phyloP scores from a whole-genome alignment of 352 stramenopile species.

The Pythium apleroticum region DNA sequence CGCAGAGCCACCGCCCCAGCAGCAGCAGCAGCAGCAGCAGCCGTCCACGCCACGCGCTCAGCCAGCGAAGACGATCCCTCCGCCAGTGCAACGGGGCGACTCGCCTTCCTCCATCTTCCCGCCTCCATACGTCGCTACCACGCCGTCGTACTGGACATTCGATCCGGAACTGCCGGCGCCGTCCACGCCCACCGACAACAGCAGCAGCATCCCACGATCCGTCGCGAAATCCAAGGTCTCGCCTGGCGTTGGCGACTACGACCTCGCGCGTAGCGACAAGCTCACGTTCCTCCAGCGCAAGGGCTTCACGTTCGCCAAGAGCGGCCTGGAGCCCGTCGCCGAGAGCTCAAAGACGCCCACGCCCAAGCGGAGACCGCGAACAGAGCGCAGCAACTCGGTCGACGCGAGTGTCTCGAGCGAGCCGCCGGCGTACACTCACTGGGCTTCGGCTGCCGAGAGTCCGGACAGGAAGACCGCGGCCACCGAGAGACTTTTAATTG shows the following conservation, averaged over 20 bases:
- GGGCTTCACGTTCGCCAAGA: conserved; percentile 41
- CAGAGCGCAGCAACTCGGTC: neutral
- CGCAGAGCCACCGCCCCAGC: too few species aligned
- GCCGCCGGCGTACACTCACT: conserved; percentile 16
- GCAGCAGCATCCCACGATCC: conserved; percentile 15
- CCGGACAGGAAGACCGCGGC: conserved; percentile 1
- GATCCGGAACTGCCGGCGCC: conserved; percentile 25
- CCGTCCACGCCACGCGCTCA: neutral
- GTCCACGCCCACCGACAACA: conserved; percentile 16
- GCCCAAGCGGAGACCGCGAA: neutral
- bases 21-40: neutral
- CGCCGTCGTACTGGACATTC: conserved; percentile 30
- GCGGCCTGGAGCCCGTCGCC: conserved; percentile 8
- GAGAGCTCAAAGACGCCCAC: conserved; percentile 29
- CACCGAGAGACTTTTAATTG: neutral
- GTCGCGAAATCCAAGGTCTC: conserved; percentile 14
- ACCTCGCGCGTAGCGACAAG: conserved; percentile 44
- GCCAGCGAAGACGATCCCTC: conserved; percentile 1
- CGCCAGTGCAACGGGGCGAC: conserved; percentile 10
- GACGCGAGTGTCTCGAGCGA: neutral
- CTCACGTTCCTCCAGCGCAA: conserved; percentile 42
- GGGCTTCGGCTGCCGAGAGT: conserved; percentile 12
- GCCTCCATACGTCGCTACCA: conserved; percentile 18
- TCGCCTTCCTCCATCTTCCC: conserved; percentile 18
- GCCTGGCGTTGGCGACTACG: conserved; percentile 50